phyloP scores from a whole-genome alignment of 2,329 filamentous ascomycete species.

The Passalora sequoiae region DNA sequence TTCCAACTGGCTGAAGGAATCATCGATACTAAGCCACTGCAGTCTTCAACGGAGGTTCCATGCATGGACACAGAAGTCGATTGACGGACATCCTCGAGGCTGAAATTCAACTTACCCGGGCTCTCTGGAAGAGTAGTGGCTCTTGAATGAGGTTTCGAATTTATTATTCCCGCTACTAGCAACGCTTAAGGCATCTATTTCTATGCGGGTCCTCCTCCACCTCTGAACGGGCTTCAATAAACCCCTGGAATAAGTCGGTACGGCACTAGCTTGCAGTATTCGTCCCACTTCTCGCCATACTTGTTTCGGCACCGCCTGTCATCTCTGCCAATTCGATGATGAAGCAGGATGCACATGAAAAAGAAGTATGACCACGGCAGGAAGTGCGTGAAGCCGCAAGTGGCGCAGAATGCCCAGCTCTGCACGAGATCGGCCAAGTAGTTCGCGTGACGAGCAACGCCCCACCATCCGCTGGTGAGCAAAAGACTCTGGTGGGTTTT shows the following conservation, averaged over 20 bases:
- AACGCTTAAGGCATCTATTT: background rate
- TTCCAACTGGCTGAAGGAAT: no score
- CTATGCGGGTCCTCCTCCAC: background rate
- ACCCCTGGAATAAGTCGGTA: slow-evolving; percentile 78
- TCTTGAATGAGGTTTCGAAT: no score
- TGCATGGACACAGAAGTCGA: no score
- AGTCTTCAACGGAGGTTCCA: no score
- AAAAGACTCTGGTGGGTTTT: slow-evolving; percentile 17
- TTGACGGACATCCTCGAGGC: no score
- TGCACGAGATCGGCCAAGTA: slow-evolving; percentile 21
- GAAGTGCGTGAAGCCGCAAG: slow-evolving; percentile 18
- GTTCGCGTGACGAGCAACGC: slow-evolving; percentile 19
- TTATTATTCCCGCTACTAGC: no score
- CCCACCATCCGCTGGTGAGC: slow-evolving; percentile 21
- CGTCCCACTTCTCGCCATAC: slow-evolving; percentile 87
- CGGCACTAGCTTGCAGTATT: slow-evolving; percentile 74
- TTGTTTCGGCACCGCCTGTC: slow-evolving; percentile 70
- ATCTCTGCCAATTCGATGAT: slow-evolving; percentile 14
- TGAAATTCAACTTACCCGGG: no score
- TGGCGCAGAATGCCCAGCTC: slow-evolving; percentile 19
- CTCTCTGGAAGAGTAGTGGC: no score
- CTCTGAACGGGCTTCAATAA: slow-evolving; percentile 36
- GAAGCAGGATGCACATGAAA: slow-evolving; percentile 18
- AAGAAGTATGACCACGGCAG: slow-evolving; percentile 21
- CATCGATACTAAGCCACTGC: no score